Evolutionary conservation across 2,329 filamentous ascomycete genomes (phyloP), one percentile per base, ranked within the genome.

Genomic region (Zalaria obscura): DNA sequence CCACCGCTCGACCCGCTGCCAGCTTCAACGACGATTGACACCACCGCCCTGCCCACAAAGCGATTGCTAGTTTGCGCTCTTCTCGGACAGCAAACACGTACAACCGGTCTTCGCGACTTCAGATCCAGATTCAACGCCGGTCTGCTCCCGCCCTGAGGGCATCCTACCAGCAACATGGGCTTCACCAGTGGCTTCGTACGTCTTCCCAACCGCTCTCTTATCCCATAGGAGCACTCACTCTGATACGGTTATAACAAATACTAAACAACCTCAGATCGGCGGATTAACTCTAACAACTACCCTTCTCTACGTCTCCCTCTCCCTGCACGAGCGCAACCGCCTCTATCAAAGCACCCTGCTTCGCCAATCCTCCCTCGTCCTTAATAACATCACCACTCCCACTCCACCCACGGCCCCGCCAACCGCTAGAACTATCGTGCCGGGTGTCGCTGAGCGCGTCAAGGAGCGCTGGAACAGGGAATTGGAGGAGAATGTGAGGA

Each of bases 161-260:
- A 18, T 18, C 18, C 18, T 18, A 18, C 18, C 18, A 18, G 18
- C 18, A 18, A 18, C 49, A 71, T 71, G 68, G 67, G 67, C 55
- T 69, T 71, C 60, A 67, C 65, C 45, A 67, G 65, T 11, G 68
- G 67, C 58, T 66, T 70, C 50, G 68, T 70, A 59, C 37, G 59
- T 54, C 25, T n/a, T 9, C 28, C 26, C 33, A 10, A 7, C 25
- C 5, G 11, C 5, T 5, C 27, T 10, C 43, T 11, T 2, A 27
- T 11, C 4, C 27, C 31, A 33, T 32, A 28, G 6, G 18, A 8
- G 31, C 27, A 18, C 36, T 35, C 36, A 10, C 47, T 25, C n/a
- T 36, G 29, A 38, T 18, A 40, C 11, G 18, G 18, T 18, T 18
- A 18, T 18, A 27, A 36, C 25, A 26, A 7, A 31, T 5, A 11